These are phyloP conservation scores for Pelargonium citronellum DNA, from an alignment of 441 rosid genomes.

Conservation along the genomic window DNA sequence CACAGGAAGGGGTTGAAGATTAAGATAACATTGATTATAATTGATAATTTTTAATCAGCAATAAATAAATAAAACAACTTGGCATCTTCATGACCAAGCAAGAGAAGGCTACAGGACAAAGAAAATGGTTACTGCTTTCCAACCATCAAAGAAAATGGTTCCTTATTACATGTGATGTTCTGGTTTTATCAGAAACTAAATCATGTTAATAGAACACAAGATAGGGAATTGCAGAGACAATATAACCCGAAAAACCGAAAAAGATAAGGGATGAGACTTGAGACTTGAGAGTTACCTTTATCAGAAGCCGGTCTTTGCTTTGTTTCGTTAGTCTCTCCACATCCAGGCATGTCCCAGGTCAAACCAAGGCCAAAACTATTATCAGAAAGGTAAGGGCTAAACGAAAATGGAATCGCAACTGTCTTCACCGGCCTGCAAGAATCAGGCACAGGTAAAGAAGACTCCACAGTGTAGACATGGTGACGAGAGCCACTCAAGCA, in stretches of 20 bases:
- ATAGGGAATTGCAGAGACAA: no score
- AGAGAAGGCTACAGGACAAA: constrained; percentile 1
- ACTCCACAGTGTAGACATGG: constrained; percentile 41
- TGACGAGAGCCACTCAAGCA: constrained; percentile 42
- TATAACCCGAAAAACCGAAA: no score
- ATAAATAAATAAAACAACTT: not conserved
- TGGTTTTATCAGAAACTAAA: no score
- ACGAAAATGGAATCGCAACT: constrained; percentile 47
- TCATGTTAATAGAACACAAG: no score
- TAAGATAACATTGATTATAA: not conserved
- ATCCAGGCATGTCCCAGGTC: constrained; percentile 40
- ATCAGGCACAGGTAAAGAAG: constrained; percentile 23
- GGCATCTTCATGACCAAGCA: not conserved
- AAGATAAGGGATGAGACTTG: no score
- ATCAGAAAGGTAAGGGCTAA: constrained; percentile 47
- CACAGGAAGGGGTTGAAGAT: not conserved
- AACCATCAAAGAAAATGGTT: no score
- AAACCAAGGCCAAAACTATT: constrained; percentile 52
- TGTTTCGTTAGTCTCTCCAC: constrained; percentile 10
- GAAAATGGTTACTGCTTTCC: not conserved
- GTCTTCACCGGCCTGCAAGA: constrained; percentile 40
- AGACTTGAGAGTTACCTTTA: not conserved
- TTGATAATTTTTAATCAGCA: no score
- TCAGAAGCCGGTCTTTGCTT: not conserved
- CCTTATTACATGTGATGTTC: no score